phyloP scores from a whole-genome alignment of 768 basidiomycete species.

The Floccularia luteovirens region DNA sequence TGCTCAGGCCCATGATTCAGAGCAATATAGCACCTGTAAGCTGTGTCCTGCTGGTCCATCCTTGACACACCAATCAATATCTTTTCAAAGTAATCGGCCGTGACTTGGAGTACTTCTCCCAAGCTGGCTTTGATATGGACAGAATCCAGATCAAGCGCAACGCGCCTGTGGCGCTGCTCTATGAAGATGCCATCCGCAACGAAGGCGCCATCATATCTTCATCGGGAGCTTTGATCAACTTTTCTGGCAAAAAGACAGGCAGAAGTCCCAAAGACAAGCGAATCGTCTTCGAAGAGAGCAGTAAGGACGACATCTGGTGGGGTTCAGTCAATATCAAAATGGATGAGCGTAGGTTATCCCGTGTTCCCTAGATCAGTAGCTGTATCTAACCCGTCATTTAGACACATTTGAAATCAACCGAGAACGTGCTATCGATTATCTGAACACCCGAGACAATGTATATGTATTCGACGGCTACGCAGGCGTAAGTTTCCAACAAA shows the following conservation, averaged over 20 bases:
- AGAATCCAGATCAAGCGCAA: conserved; percentile 95
- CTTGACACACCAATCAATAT: conserved; percentile 6
- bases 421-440: conserved; percentile 97
- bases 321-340: conserved; percentile 99
- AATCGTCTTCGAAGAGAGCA: conserved; percentile 95
- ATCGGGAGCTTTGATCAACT: conserved; percentile 97
- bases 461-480: conserved; percentile 97
- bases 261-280: conserved; percentile 99
- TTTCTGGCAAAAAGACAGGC: conserved; percentile 99
- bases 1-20: conserved; percentile 65
- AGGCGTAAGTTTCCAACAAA: conserved; percentile 44
- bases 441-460: conserved; percentile 97
- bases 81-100: conserved; percentile 67
- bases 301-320: conserved; percentile 99
- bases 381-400: conserved; percentile 14
- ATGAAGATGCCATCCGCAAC: conserved; percentile 97
- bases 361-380: conserved; percentile 2
- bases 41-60: conserved; percentile 9
- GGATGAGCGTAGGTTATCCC: conserved; percentile 71
- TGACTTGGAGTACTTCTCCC: conserved; percentile 95
- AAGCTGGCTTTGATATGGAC: conserved; percentile 99
- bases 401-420: conserved; percentile 99
- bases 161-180: conserved; percentile 81
- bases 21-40: conserved; percentile 53
- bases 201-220: conserved; percentile 98